Base-by-base conservation (phyloP, 768 basidiomycete genomes). In the Lactarius vividus region DNA sequence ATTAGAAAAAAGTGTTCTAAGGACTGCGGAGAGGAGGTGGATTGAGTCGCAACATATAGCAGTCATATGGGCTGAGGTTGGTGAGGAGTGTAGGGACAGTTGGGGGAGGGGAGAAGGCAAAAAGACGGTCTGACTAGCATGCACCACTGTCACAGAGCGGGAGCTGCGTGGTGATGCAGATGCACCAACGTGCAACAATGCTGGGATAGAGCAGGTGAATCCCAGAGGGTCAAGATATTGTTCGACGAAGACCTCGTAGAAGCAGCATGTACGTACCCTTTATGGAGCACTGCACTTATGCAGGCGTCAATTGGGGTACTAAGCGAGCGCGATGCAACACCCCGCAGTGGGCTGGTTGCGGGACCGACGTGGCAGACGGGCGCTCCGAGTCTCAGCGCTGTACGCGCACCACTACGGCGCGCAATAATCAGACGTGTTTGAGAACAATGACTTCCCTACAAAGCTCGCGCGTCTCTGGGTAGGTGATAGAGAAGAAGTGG, bases 341-440 rank as follows among this genome's bases (percentile, higher is more conserved):
- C 20, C 42, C 42, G 52, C 16, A 56, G 10, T 55, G 26, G 44
- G 52, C 57, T 31, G 18, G n/a, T 13, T 56, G 29, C 26, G 54
- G 33, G 55, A n/a, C 60, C n/a, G 55, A 57, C 35, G 11, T 16
- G 15, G 39, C 23, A 31, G 28, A 11, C 29, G 37, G 23, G 65
- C 65, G 60, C 60, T 57, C 57, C 37, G n/a, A 57, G 44, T 28
- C 37, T 46, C 46, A 49, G 60, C 56, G 29, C 65, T 46, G 61
- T 57, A 61, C 18, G 57, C 60, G 65, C 60, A 44, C 65, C 39
- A 39, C 57, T 57, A 20, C 39, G 46, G 60, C 29, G 60, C 55
- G 37, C 28, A 57, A 57, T 55, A 26, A 39, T 40, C 37, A 31
- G 46, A 52, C 35, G 29, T 57, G 46, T 29, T 29, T 20, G 44